These are phyloP conservation scores for Fusarium sp. DNA, from an alignment of 2,329 filamentous ascomycete genomes.

Conservation along the genomic window DNA sequence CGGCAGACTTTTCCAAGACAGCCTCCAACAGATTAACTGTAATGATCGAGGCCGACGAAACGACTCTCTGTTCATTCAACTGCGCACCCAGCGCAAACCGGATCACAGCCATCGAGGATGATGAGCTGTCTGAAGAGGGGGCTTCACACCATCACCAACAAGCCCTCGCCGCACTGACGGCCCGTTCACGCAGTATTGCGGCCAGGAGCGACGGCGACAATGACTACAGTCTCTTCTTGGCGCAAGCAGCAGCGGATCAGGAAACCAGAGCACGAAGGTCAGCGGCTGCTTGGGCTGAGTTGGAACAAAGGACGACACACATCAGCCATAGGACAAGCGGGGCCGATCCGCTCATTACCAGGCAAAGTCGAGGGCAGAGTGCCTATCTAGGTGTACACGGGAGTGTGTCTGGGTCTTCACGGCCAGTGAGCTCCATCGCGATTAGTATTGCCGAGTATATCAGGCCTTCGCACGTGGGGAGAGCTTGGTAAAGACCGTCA, in stretches of 20 bases:
- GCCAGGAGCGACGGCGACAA: constrained; percentile 17
- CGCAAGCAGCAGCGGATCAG: constrained; percentile 23
- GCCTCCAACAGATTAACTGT: constrained; percentile 30
- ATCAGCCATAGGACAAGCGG: constrained; percentile 18
- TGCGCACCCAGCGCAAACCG: not conserved
- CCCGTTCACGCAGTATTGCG: constrained; percentile 14
- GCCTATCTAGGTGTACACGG: constrained; percentile 22
- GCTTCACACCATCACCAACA: constrained; percentile 24
- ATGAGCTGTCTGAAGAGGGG: constrained; percentile 24
- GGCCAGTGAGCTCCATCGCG: constrained; percentile 27
- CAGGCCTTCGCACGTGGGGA: constrained; percentile 21
- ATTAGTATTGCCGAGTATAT: constrained; percentile 35
- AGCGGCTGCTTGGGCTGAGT: constrained; percentile 34
- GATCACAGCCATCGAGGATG: constrained; percentile 1
- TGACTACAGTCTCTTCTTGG: constrained; percentile 43
- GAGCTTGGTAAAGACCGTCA: constrained; percentile 6
- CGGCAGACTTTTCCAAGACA: constrained; percentile 46
- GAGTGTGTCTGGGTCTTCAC: constrained; percentile 18
- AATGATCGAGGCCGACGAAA: constrained; percentile 36
- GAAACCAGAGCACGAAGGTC: constrained; percentile 20
- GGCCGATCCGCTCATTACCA: constrained; percentile 12
- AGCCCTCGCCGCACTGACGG: constrained; percentile 31
- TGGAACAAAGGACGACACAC: constrained; percentile 21
- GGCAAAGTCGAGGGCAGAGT: constrained; percentile 21
- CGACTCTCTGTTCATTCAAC: constrained; percentile 40